phyloP scores from a whole-genome alignment of 2,329 filamentous ascomycete genomes.

The Curvularia spicifera region DNA sequence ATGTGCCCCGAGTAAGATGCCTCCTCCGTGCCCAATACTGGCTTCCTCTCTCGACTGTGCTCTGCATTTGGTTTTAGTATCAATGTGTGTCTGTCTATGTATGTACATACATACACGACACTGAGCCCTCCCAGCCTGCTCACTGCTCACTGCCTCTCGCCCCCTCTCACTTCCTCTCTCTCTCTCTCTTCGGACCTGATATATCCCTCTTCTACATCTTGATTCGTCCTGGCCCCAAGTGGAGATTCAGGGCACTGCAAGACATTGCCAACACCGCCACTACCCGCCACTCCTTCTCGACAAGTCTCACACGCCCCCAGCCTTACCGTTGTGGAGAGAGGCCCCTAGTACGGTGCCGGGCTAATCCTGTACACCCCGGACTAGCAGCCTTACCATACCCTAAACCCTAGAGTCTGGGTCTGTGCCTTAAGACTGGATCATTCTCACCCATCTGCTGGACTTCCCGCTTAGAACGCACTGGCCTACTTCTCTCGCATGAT shows the following conservation, averaged over 20 bases:
- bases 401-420: constrained; percentile 37
- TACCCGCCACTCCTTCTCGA: constrained; percentile 43
- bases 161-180: no score
- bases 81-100: constrained; percentile 3
- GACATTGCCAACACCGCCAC: constrained; percentile 47
- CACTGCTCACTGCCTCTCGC: background rate
- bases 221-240: constrained; percentile 33
- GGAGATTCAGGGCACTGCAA: constrained; percentile 38
- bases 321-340: constrained; percentile 46
- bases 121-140: background rate
- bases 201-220: background rate
- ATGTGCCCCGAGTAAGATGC: constrained; percentile 28
- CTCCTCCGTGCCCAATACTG: constrained; percentile 33
- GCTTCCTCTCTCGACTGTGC: constrained; percentile 30
- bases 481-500: constrained; percentile 36
- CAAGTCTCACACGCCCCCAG: constrained; percentile 41
- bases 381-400: constrained; percentile 40
- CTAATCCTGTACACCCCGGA: constrained; percentile 44
- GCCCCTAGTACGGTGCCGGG: constrained; percentile 36
- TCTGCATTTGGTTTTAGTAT: background rate
- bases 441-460: constrained; percentile 35
- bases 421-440: constrained; percentile 40
- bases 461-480: constrained; percentile 39
- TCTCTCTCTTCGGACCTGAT: background rate
- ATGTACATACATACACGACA: background rate